Conservation (phyloP, 2,329 filamentous ascomycete genomes). For the Fusarium sp. region DNA sequence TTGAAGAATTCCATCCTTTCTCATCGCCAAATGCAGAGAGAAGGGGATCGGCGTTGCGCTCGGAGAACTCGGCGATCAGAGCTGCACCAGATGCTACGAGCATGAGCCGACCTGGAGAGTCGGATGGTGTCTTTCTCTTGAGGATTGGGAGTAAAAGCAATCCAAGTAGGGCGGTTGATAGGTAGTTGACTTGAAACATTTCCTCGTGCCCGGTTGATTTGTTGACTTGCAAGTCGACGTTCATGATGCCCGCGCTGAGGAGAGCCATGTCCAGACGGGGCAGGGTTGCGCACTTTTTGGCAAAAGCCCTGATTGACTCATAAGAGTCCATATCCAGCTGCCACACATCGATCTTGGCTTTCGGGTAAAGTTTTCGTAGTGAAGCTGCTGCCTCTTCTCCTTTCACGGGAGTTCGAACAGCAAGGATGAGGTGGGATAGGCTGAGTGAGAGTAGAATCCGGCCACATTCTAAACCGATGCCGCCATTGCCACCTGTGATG, state of each 20-base stretch:
- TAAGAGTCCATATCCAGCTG: constrained; percentile 57
- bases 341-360: constrained; percentile 56
- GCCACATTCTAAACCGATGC: constrained; percentile 58
- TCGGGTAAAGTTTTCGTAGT: constrained; percentile 40
- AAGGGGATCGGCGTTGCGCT: not conserved
- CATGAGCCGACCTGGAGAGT: constrained; percentile 8
- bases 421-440: constrained; percentile 55
- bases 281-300: constrained; percentile 47
- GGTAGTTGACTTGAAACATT: constrained; percentile 55
- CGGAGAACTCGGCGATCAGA: not conserved
- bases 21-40: constrained; percentile 1
- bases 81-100: constrained; percentile 18
- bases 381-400: constrained; percentile 53
- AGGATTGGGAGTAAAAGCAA: constrained; percentile 39
- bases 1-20: not conserved
- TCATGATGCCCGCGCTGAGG: constrained; percentile 56
- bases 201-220: constrained; percentile 53
- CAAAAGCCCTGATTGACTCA: constrained; percentile 56
- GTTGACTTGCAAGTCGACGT: constrained; percentile 30
- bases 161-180: constrained; percentile 50
- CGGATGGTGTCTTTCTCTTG: not conserved
- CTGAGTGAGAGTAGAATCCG: constrained; percentile 53
- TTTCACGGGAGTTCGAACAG: constrained; percentile 53
- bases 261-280: constrained; percentile 57
- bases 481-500: constrained; percentile 59